Base-by-base conservation (phyloP, 768 basidiomycete genomes). In the Crucibulum laeve region DNA sequence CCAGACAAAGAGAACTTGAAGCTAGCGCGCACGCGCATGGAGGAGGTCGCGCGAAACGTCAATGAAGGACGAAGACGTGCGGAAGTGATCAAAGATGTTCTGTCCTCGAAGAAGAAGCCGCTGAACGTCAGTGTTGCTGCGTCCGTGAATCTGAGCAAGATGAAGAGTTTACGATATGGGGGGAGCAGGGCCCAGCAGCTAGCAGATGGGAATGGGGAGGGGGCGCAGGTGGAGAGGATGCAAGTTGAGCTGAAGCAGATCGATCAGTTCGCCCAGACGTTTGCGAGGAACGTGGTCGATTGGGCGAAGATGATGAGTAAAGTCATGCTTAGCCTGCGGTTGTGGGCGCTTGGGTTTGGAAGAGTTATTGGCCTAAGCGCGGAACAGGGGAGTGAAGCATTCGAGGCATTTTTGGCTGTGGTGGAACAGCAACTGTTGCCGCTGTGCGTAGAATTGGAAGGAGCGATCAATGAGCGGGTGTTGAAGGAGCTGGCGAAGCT, bases 71-170 rank as follows among this genome's bases (percentile, higher is more conserved):
- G 86, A 45, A 65, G 89, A 43, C 68, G 88, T 10, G 77, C 79
- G 41, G 90, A 92, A 60, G 84, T 91, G 28, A 80, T 92, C 5
- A 84, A 81, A 51, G 84, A 84, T 51, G 84, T 88, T 25, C 69
- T 91, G 30, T 67, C 63, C 1, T 58, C 65, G n/a, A 70, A 57
- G 62, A 74, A 59, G 64, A 65, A 49, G 56, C 57, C 49, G 42
- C 44, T 62, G 34, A 59, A 65, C 34, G 64, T 80, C 24, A 68
- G 72, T 3, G 71, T 80, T 15, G 64, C 77, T 7, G 72, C 77
- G 24, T 68, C 72, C 25, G 80, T 80, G n/a, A 80, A 75, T 47
- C 62, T 84, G 5, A 67, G 66, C 25, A 77, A 80, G 48, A 80
- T 86, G 68, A 82, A 79, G 65, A 71, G 71, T 8, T 57, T 82